A percentile compares a stretch with the other conserved stretches of the same genome.
Conservation (phyloP, 1,139 yeast genomes). For the Zygoascus sp. region DNA sequence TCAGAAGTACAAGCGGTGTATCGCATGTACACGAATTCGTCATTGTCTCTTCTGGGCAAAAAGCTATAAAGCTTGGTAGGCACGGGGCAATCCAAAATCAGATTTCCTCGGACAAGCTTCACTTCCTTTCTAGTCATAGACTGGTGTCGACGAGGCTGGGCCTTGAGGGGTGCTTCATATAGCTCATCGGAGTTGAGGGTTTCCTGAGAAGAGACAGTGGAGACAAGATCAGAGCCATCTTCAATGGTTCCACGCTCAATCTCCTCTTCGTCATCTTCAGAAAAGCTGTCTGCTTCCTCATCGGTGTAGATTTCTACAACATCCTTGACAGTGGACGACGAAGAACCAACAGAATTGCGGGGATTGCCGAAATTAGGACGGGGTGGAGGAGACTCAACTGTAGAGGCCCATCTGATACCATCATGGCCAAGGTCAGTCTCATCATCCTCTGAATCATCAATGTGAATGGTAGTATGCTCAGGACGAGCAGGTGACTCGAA, state of each 20-base stretch:
- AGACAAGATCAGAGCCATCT: constrained; percentile 27
- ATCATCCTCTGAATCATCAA: constrained; percentile 21
- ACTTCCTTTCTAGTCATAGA: constrained; percentile 58
- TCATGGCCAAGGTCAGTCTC: constrained; percentile 4
- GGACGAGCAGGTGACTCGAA: constrained; percentile 28
- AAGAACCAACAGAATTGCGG: constrained; percentile 7
- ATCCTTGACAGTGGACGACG: constrained; percentile 2
- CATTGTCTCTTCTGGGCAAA: constrained; percentile 76
- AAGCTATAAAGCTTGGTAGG: constrained; percentile 81
- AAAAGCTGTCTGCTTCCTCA: constrained; percentile 23
- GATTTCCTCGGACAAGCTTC: constrained; percentile 66
- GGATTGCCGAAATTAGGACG: constrained; percentile 23
- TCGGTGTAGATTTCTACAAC: constrained; percentile 10
- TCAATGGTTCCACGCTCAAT: constrained; percentile 23
- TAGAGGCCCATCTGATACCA: constrained; percentile 10
- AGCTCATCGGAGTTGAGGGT: constrained; percentile 17
- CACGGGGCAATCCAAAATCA: constrained; percentile 87
- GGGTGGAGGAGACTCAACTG: constrained; percentile 21
- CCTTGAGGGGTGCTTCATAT: constrained; percentile 41
- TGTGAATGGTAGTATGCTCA: constrained; percentile 27
- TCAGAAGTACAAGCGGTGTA: constrained; percentile 91
- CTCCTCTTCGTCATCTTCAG: constrained; percentile 28
- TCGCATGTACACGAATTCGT: constrained; percentile 91
- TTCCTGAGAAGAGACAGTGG: constrained; percentile 24
- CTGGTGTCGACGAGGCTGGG: constrained; percentile 58